Percentiles rank a stretch among this genome's conserved stretches.
These are phyloP conservation scores for Biscutella laevigata DNA, from an alignment of 441 rosid species.

Conservation along the genomic window DNA sequence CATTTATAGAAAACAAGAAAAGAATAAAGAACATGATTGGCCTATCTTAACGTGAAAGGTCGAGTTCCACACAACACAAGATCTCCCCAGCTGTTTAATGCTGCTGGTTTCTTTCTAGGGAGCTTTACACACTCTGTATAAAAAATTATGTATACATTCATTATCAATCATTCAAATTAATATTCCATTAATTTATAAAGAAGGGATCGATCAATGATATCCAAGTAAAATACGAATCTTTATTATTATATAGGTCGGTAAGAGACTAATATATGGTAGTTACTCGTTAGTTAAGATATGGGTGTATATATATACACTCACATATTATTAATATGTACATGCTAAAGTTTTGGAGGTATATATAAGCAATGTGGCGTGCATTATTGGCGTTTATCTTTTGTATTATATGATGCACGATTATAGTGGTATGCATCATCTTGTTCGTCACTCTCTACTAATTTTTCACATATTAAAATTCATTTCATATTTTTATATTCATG, in stretches of 20 bases:
- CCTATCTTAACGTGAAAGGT: conserved; percentile 26
- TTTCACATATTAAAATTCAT: neutral
- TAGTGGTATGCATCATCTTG: conserved; percentile 29
- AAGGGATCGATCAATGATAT: conserved; percentile 6
- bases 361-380: conserved; percentile 28
- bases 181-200: neutral
- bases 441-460: conserved; percentile 24
- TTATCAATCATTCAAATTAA: conserved; percentile 1
- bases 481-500: neutral
- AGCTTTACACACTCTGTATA: conserved; percentile 15
- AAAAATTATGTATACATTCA: conserved; percentile 3
- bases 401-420: conserved; percentile 23
- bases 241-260: conserved; percentile 5
- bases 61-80: conserved; percentile 28
- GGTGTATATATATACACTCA: neutral
- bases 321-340: neutral
- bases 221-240: conserved; percentile 20
- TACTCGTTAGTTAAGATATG: conserved; percentile 20
- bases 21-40: conserved; percentile 20
- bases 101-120: conserved; percentile 25
- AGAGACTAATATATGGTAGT: conserved; percentile 12
- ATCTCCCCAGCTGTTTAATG: conserved; percentile 22
- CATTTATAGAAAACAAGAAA: too few species aligned
- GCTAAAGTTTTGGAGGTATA: conserved; percentile 17
- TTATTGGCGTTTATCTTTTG: conserved; percentile 20